These are phyloP conservation scores for Magnaporthiopsis rhizophila DNA, from an alignment of 2,329 filamentous ascomycete species.

Conservation along the genomic window DNA sequence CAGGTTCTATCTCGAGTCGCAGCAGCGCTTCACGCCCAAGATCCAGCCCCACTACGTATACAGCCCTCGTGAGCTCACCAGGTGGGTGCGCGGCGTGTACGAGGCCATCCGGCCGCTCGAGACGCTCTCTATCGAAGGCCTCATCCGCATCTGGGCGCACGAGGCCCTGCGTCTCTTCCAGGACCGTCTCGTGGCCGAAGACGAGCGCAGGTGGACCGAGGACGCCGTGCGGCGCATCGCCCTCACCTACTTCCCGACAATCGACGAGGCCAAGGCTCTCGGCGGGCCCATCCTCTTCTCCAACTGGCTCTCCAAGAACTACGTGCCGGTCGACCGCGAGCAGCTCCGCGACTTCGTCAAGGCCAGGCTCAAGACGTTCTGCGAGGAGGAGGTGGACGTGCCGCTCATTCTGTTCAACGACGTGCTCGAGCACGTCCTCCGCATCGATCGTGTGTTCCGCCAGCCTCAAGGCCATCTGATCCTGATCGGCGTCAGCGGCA, in stretches of 20 bases:
- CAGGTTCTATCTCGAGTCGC: slow-evolving; percentile 88
- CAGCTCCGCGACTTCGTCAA: slow-evolving; percentile 96
- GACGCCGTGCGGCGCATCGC: slow-evolving; percentile 82
- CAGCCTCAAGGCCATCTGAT: slow-evolving; percentile 98
- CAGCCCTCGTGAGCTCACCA: slow-evolving; percentile 93
- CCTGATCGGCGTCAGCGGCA: slow-evolving; percentile 95
- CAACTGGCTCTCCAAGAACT: slow-evolving; percentile 99
- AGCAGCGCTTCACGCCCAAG: slow-evolving; percentile 87
- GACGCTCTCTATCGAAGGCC: slow-evolving; percentile 75
- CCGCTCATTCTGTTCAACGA: slow-evolving; percentile 99
- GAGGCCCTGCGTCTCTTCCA: slow-evolving; percentile 95
- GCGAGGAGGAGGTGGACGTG: slow-evolving; percentile 98
- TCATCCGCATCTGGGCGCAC: slow-evolving; percentile 96
- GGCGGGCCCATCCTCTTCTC: slow-evolving; percentile 94
- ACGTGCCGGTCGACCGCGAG: slow-evolving; percentile 92
- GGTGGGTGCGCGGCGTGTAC: slow-evolving; percentile 96
- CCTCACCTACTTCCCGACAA: slow-evolving; percentile 86
- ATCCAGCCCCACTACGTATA: slow-evolving; percentile 99
- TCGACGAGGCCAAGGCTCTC: slow-evolving; percentile 82
- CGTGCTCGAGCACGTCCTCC: slow-evolving; percentile 92
- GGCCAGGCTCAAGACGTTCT: slow-evolving; percentile 94
- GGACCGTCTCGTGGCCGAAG: slow-evolving; percentile 88
- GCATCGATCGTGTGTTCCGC: slow-evolving; percentile 96
- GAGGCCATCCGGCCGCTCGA: slow-evolving; percentile 93
- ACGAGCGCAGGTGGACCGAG: slow-evolving; percentile 92